phyloP scores from a whole-genome alignment of 129 eudicot genomes.

The Sambucus nigra region DNA sequence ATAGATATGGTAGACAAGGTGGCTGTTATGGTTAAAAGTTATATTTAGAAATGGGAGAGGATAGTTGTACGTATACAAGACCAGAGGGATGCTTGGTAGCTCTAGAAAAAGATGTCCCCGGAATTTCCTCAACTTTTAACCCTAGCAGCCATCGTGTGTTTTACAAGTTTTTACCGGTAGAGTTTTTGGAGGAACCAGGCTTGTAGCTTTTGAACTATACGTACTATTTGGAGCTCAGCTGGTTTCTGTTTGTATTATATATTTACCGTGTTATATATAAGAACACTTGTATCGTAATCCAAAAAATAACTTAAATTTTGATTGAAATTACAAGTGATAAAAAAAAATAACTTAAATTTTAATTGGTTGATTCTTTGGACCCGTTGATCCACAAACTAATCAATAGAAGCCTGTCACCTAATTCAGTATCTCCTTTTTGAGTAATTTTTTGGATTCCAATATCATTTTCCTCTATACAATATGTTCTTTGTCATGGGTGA shows the following conservation, averaged over 20 bases:
- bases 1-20: background rate
- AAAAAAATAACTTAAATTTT: too few species aligned
- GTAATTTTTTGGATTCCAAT: too few species aligned
- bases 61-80: background rate
- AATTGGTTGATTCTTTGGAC: too few species aligned
- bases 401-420: too few species aligned
- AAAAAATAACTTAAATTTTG: too few species aligned
- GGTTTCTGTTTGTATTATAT: conserved; percentile 30
- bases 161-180: conserved; percentile 1
- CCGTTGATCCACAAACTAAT: too few species aligned
- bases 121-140: conserved; percentile 18
- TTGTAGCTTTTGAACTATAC: conserved; percentile 34
- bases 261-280: background rate
- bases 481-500: too few species aligned
- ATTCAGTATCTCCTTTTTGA: too few species aligned
- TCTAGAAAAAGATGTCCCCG: conserved; percentile 35
- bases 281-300: background rate
- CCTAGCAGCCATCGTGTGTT: background rate
- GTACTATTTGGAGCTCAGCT: conserved; percentile 41
- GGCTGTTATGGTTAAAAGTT: background rate
- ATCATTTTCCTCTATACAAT: too few species aligned
- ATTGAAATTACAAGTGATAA: too few species aligned
- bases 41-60: background rate
- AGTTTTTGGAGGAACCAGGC: conserved; percentile 26
- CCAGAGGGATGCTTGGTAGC: conserved; percentile 30